Percentiles rank a stretch among this genome's conserved stretches.
Evolutionary conservation across 305 asterid genomes (phyloP).

Genomic region (Plantago coronopus): DNA sequence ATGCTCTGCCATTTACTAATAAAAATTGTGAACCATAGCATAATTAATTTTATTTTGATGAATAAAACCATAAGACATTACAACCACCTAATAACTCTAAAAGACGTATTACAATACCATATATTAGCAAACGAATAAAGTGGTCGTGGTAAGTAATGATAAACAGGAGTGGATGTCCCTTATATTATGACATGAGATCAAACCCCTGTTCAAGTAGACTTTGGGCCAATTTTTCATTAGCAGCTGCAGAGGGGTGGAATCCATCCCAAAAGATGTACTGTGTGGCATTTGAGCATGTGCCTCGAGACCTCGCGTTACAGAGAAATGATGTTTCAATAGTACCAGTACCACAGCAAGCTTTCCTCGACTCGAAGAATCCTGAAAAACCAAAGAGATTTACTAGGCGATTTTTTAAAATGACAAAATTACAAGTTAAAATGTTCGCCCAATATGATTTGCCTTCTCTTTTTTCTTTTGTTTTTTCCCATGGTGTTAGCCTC

Average conservation of each 20-base stretch:
- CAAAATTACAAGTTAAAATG: not conserved
- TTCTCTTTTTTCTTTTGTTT: not conserved
- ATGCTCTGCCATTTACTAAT: constrained; percentile 1
- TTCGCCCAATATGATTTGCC: not conserved
- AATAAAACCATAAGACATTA: not conserved
- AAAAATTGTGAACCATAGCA: not conserved
- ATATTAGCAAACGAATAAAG: constrained; percentile 16
- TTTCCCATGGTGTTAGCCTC: not conserved
- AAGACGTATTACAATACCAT: constrained; percentile 6
- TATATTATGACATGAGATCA: constrained; percentile 33
- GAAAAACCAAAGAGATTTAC: constrained; percentile 1
- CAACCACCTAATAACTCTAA: constrained; percentile 8
- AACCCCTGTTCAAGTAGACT: constrained; percentile 36
- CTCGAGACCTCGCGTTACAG: constrained; percentile 48
- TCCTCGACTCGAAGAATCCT: constrained; percentile 59
- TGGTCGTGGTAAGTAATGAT: constrained; percentile 4
- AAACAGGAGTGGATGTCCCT: constrained; percentile 3
- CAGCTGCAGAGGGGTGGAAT: constrained; percentile 38
- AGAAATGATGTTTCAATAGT: constrained; percentile 47
- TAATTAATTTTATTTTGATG: not conserved
- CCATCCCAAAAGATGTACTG: constrained; percentile 39
- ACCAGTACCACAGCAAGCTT: constrained; percentile 61
- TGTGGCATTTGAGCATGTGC: constrained; percentile 65
- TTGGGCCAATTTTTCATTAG: constrained; percentile 36
- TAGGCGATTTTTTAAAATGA: not conserved